Evolutionary conservation across 139 green algal genomes (phyloP).

Genomic region (Choricystis sp.): DNA sequence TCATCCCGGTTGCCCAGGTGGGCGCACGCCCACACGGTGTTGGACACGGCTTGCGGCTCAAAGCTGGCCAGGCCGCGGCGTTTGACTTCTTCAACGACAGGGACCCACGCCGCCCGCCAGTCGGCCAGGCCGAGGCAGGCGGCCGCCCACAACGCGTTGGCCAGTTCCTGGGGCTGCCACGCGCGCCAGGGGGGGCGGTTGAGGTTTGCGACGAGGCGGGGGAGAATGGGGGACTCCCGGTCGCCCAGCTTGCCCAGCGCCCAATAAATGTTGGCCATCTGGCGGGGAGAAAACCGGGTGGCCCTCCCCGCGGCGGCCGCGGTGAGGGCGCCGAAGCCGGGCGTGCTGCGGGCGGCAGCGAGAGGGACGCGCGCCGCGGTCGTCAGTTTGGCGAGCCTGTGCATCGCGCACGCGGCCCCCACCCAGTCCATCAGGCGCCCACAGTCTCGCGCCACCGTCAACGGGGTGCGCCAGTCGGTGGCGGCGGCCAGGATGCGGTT

Average conservation of each 20-base stretch:
- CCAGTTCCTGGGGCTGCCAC: slow-evolving; percentile 20
- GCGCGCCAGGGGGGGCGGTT: background rate
- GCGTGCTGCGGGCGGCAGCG: too few species aligned
- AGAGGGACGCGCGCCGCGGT: too few species aligned
- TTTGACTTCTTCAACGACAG: slow-evolving; percentile 6
- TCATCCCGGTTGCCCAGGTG: slow-evolving; percentile 18
- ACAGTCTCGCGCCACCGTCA: background rate
- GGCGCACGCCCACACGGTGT: slow-evolving; percentile 23
- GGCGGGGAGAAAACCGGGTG: slow-evolving; percentile 31
- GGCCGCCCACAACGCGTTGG: slow-evolving; percentile 27
- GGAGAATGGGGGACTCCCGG: background rate
- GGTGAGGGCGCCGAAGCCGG: background rate
- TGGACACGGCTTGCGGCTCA: slow-evolving; percentile 21
- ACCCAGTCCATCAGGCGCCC: background rate
- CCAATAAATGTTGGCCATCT: slow-evolving; percentile 33
- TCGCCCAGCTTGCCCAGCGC: slow-evolving; percentile 11
- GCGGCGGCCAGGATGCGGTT: background rate
- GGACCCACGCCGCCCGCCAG: slow-evolving; percentile 9
- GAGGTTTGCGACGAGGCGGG: background rate
- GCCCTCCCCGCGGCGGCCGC: too few species aligned
- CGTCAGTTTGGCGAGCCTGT: background rate
- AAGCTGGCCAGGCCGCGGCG: slow-evolving; percentile 8
- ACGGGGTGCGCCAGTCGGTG: background rate
- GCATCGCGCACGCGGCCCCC: background rate
- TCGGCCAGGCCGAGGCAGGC: slow-evolving; percentile 12